phyloP scores from a whole-genome alignment of 2,329 filamentous ascomycete genomes.

The Fusarium equiseti region DNA sequence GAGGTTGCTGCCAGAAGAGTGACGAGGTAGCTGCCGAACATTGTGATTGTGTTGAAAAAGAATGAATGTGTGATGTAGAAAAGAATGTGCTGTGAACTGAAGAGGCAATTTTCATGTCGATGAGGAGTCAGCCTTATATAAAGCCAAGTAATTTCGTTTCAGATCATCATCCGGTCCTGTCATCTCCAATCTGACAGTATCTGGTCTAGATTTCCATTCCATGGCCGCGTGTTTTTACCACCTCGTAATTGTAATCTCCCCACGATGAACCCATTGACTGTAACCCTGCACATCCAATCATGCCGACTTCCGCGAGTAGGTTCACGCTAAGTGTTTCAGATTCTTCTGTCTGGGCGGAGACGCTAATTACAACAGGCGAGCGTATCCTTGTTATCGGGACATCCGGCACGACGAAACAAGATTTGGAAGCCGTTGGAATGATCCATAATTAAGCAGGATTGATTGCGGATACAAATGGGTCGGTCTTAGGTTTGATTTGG shows the following conservation, averaged over 20 bases:
- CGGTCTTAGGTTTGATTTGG: rapidly evolving
- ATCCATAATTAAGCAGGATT: neutral
- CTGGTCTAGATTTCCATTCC: neutral
- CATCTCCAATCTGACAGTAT: neutral
- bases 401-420: neutral
- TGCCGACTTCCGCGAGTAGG: neutral
- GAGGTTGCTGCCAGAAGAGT: conserved; percentile 17
- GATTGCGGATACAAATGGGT: neutral
- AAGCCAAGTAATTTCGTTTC: conserved; percentile 9
- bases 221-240: neutral
- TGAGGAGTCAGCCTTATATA: neutral
- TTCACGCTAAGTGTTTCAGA: conserved; percentile 2
- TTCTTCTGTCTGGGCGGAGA: neutral
- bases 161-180: neutral
- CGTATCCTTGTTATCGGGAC: neutral
- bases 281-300: neutral
- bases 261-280: neutral
- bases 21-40: conserved; percentile 16
- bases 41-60: neutral
- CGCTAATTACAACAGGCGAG: neutral
- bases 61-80: neutral
- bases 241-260: neutral
- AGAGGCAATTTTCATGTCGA: neutral
- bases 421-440: neutral
- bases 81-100: conserved; percentile 9